Conservation (phyloP, 805 yeast genomes). For the Ogataea trehalophila region DNA sequence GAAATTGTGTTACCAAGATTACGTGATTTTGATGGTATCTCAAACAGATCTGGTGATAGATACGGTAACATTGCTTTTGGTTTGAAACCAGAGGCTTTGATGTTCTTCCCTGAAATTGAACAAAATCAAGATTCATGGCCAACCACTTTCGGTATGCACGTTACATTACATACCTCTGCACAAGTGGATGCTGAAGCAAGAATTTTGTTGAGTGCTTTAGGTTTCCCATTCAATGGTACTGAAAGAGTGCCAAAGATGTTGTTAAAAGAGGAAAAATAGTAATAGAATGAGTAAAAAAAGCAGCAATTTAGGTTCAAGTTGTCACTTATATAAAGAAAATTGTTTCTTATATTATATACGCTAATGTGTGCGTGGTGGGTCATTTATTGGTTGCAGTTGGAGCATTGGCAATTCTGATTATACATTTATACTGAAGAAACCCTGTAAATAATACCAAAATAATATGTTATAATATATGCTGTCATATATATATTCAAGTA, state of each 20-base stretch:
- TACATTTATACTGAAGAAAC: too few species aligned
- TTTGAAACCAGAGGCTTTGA: slow-evolving; percentile 67
- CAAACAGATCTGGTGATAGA: slow-evolving; percentile 73
- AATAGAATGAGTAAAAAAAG: too few species aligned
- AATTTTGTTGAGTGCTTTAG: slow-evolving; percentile 73
- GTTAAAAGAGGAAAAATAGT: slow-evolving; percentile 10
- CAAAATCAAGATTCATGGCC: slow-evolving; percentile 88
- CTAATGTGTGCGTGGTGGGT: too few species aligned
- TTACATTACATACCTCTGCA: slow-evolving; percentile 82
- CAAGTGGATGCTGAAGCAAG: slow-evolving; percentile 89
- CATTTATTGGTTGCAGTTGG: too few species aligned
- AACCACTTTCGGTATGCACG: slow-evolving; percentile 76
- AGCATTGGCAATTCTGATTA: too few species aligned
- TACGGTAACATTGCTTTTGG: slow-evolving; percentile 87
- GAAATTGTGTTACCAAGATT: slow-evolving; percentile 92
- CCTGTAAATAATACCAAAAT: too few species aligned
- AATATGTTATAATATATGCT: too few species aligned
- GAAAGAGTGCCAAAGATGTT: slow-evolving; percentile 37
- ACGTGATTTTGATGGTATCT: slow-evolving; percentile 79
- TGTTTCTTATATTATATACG: too few species aligned
- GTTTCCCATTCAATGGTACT: slow-evolving; percentile 67
- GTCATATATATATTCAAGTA: too few species aligned
- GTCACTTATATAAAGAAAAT: too few species aligned
- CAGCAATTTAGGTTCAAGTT: too few species aligned
- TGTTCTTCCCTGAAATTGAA: slow-evolving; percentile 90